Conservation (phyloP, 768 basidiomycete genomes). For the Lactifluus rugatus region DNA sequence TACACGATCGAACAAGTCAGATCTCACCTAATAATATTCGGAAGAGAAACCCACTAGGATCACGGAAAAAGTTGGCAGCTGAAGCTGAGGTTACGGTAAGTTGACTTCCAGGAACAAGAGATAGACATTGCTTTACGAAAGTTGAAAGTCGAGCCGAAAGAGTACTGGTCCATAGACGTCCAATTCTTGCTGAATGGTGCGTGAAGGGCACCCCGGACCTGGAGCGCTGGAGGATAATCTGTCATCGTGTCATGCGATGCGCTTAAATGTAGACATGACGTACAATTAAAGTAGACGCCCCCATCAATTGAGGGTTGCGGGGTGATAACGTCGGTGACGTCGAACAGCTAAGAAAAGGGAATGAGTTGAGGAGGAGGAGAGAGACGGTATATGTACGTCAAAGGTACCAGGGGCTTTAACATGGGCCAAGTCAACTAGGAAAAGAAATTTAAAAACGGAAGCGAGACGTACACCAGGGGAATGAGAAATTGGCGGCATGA, state of each 20-base stretch:
- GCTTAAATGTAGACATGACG: conserved; percentile 9
- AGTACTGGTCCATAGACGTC: conserved; percentile 17
- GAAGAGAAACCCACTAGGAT: conserved; percentile 6
- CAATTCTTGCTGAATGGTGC: conserved; percentile 53
- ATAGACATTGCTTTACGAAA: not conserved
- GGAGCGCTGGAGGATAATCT: conserved; percentile 33
- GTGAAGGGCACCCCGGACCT: conserved; percentile 51
- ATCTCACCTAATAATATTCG: not conserved
- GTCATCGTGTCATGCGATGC: not conserved
- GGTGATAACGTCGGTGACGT: conserved; percentile 29
- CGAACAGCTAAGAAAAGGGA: conserved; percentile 20
- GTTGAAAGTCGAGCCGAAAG: conserved; percentile 13
- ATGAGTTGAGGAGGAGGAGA: not conserved
- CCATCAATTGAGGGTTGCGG: conserved; percentile 44
- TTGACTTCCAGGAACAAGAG: not conserved
- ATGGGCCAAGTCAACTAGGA: not conserved
- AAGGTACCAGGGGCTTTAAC: conserved; percentile 5
- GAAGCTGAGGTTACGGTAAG: conserved; percentile 1
- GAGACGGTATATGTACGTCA: conserved; percentile 6
- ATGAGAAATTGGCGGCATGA: conserved; percentile 64
- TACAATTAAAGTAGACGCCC: conserved; percentile 54
- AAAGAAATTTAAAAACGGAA: not conserved
- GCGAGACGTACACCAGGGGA: conserved; percentile 39
- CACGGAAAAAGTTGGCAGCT: conserved; percentile 10
- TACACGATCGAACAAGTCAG: not conserved